Evolutionary conservation across 495 filamentous ascomycete species (phyloP).

Genomic region (Chaetomium fimeti): DNA sequence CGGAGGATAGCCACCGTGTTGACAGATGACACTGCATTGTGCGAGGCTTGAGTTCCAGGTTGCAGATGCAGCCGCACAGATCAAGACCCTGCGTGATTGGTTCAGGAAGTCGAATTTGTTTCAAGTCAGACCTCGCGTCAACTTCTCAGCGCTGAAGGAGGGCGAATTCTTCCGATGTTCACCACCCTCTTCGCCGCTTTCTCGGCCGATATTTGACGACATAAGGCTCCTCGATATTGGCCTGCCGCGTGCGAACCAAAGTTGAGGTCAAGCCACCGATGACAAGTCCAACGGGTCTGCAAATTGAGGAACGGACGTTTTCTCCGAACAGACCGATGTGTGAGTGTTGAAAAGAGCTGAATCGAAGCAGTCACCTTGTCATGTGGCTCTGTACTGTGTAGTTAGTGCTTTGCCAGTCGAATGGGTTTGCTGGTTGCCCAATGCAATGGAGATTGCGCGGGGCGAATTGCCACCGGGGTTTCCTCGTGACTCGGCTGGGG

Average conservation of each 20-base stretch:
- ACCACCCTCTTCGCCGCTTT: constrained; percentile 32
- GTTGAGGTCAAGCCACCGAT: constrained; percentile 14
- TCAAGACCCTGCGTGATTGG: constrained; percentile 28
- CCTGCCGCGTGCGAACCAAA: constrained; percentile 26
- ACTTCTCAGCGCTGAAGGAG: constrained; percentile 3
- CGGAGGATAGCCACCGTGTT: constrained; percentile 11
- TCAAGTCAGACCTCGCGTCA: constrained; percentile 26
- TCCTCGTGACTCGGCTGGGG: constrained; percentile 11
- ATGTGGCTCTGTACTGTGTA: constrained; percentile 27
- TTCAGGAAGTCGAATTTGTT: constrained; percentile 29
- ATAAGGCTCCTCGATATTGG: constrained; percentile 32
- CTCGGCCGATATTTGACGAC: constrained; percentile 38
- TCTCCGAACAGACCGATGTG: constrained; percentile 16
- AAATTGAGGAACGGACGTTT: constrained; percentile 25
- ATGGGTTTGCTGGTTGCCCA: constrained; percentile 26
- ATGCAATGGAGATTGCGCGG: constrained; percentile 35
- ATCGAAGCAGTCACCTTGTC: constrained; percentile 12
- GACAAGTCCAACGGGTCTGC: constrained; percentile 13
- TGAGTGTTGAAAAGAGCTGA: not conserved
- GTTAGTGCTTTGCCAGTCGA: constrained; percentile 25
- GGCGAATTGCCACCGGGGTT: constrained; percentile 15
- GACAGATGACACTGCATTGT: constrained; percentile 25
- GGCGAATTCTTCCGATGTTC: not conserved
- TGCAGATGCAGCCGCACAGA: constrained; percentile 1
- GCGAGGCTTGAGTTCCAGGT: not conserved